Conservation (phyloP, 768 basidiomycete genomes). For the Suillus discolor region DNA sequence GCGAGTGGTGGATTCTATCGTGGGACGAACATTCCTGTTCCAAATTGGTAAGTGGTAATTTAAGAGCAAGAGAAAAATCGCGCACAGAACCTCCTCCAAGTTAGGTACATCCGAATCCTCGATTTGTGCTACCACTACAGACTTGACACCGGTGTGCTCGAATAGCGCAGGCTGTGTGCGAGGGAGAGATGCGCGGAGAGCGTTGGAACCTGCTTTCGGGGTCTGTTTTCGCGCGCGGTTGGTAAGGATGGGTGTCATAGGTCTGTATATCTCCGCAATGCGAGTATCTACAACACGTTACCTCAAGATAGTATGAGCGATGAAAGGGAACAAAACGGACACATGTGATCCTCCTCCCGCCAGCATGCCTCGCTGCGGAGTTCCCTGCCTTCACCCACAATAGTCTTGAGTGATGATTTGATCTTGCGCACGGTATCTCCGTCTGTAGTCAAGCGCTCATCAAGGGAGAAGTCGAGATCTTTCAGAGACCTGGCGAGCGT, state of each 20-base stretch:
- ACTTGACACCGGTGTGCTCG: slow-evolving; percentile 22
- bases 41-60: slow-evolving; percentile 8
- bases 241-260: slow-evolving; percentile 47
- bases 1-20: slow-evolving; percentile 29
- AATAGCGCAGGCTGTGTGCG: slow-evolving; percentile 24
- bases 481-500: slow-evolving; percentile 38
- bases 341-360: slow-evolving; percentile 33
- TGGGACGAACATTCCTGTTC: slow-evolving; percentile 35
- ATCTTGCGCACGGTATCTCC: slow-evolving; percentile 23
- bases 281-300: slow-evolving; percentile 24
- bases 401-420: slow-evolving; percentile 12
- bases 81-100: slow-evolving; percentile 45
- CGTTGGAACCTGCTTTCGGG: slow-evolving; percentile 39
- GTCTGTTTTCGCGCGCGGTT: slow-evolving; percentile 49
- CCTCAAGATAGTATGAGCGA: neutral
- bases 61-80: slow-evolving; percentile 9
- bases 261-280: slow-evolving; percentile 32
- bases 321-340: slow-evolving; percentile 28
- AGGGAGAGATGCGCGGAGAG: slow-evolving; percentile 28
- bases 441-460: slow-evolving; percentile 47
- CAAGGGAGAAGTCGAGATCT: slow-evolving; percentile 40
- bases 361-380: slow-evolving; percentile 42
- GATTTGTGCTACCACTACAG: slow-evolving; percentile 33
- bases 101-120: slow-evolving; percentile 33
- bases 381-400: slow-evolving; percentile 18